A percentile compares a stretch with the other conserved stretches of the same genome.
Conservation (phyloP, 2,329 filamentous ascomycete species). For the Colletotrichum gigasporum region DNA sequence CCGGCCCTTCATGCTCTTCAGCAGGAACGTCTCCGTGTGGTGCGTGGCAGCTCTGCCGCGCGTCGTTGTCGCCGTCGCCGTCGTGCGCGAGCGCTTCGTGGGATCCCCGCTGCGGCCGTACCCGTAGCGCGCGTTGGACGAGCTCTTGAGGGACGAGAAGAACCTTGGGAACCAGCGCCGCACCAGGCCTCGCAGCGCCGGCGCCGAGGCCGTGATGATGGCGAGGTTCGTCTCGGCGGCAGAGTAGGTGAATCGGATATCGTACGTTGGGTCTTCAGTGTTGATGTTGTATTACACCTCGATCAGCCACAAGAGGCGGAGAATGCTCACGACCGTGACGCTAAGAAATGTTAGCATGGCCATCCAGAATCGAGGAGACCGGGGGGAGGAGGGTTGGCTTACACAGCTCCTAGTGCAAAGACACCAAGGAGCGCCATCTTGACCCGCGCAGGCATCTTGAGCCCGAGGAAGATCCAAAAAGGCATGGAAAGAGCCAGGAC, state of each 20-base stretch:
- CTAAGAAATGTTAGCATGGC: slow-evolving; percentile 15
- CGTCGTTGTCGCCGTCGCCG: slow-evolving; percentile 1
- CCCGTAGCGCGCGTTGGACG: slow-evolving; percentile 23
- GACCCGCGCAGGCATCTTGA: slow-evolving; percentile 42
- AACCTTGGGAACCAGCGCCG: slow-evolving; percentile 38
- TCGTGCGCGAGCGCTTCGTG: slow-evolving; percentile 4
- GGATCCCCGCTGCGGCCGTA: slow-evolving; percentile 19
- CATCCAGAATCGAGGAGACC: background rate
- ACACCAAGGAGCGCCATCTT: slow-evolving; percentile 46
- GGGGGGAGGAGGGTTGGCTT: background rate
- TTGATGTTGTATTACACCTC: slow-evolving; percentile 23
- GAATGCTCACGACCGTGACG: slow-evolving; percentile 24
- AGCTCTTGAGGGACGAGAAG: slow-evolving; percentile 35
- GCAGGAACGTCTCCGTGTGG: slow-evolving; percentile 10
- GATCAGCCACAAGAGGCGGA: slow-evolving; percentile 23
- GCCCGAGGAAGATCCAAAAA: slow-evolving; percentile 44
- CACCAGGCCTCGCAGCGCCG: slow-evolving; percentile 49
- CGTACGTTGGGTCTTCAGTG: slow-evolving; percentile 38
- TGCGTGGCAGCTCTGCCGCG: background rate
- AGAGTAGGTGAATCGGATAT: slow-evolving; percentile 41
- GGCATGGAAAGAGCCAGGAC: slow-evolving; percentile 48
- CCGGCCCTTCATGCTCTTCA: slow-evolving; percentile 37
- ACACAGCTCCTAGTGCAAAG: slow-evolving; percentile 43
- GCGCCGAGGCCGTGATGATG: slow-evolving; percentile 48
- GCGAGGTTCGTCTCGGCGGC: slow-evolving; percentile 49